Conservation (phyloP, 2,329 filamentous ascomycete genomes). For the Phialocephala sp. region DNA sequence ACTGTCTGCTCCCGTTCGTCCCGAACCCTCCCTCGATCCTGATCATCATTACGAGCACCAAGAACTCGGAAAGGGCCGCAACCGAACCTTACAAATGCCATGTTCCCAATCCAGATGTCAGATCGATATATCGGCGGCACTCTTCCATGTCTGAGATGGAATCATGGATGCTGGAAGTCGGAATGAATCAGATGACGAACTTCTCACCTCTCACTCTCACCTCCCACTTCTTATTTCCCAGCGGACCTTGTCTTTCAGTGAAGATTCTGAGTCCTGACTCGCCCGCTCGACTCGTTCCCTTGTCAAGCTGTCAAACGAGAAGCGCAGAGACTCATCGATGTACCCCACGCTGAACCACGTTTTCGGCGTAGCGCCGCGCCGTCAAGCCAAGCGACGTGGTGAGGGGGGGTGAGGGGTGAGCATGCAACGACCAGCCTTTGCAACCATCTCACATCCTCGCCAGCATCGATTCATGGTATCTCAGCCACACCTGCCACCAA, state of each 20-base stretch:
- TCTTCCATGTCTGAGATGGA: conserved; percentile 11
- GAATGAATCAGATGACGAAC: conserved; percentile 20
- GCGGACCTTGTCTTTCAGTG: background rate
- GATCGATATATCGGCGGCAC: background rate
- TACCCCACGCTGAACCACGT: conserved; percentile 14
- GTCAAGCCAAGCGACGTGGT: conserved; percentile 5
- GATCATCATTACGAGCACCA: conserved; percentile 2
- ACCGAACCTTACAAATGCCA: conserved; percentile 8
- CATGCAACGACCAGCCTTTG: background rate
- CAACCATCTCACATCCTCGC: conserved; percentile 7
- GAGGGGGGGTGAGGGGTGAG: conserved; percentile 5
- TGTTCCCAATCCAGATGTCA: background rate
- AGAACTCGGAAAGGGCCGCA: conserved; percentile 9
- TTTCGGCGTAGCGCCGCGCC: conserved; percentile 3
- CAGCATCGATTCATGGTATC: background rate
- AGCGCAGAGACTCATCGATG: background rate
- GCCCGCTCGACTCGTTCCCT: background rate
- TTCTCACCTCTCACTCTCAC: conserved; percentile 9
- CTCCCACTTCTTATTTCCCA: background rate
- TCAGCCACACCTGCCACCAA: conserved; percentile 1
- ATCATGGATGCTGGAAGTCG: background rate
- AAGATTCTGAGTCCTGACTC: conserved; percentile 9
- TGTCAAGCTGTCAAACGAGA: background rate
- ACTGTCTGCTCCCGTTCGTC: conserved; percentile 1
- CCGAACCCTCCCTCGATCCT: background rate